These are phyloP conservation scores for Boletus tomentosulus DNA, from an alignment of 768 basidiomycete genomes.

Conservation along the genomic window DNA sequence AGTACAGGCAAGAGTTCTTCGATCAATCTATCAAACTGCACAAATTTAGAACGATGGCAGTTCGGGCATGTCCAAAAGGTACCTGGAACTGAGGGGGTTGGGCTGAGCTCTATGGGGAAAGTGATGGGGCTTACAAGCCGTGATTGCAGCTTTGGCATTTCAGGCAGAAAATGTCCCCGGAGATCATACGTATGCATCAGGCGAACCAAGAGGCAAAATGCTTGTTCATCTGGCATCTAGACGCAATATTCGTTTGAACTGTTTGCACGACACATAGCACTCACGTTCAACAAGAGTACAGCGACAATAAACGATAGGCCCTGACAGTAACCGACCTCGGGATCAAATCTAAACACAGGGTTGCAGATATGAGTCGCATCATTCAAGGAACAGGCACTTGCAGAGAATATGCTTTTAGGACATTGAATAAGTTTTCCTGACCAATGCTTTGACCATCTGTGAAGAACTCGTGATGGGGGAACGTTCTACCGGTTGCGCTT, in stretches of 20 bases:
- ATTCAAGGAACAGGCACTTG: constrained; percentile 36
- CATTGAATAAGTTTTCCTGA: constrained; percentile 96
- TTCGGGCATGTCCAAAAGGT: constrained; percentile 14
- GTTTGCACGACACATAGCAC: constrained; percentile 14
- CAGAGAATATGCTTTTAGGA: constrained; percentile 95
- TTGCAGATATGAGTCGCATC: constrained; percentile 3
- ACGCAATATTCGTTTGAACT: not conserved
- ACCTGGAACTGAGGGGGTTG: constrained; percentile 55
- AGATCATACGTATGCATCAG: constrained; percentile 97
- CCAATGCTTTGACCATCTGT: constrained; percentile 92
- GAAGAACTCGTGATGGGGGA: constrained; percentile 96
- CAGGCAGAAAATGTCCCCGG: constrained; percentile 95
- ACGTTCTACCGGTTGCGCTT: constrained; percentile 55
- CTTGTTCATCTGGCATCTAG: constrained; percentile 99
- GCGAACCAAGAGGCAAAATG: constrained; percentile 90
- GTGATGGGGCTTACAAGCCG: constrained; percentile 59
- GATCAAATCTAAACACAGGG: constrained; percentile 58
- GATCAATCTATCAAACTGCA: constrained; percentile 86
- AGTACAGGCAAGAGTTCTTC: constrained; percentile 92
- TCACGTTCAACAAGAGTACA: constrained; percentile 84
- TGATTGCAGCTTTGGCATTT: constrained; percentile 96
- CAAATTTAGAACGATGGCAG: constrained; percentile 14
- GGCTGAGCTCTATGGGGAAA: not conserved
- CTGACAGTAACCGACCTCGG: constrained; percentile 96
- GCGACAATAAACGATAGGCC: constrained; percentile 96